These are phyloP conservation scores for Fomes fomentarius DNA, from an alignment of 1,284 basidiomycete genomes.

Conservation along the genomic window DNA sequence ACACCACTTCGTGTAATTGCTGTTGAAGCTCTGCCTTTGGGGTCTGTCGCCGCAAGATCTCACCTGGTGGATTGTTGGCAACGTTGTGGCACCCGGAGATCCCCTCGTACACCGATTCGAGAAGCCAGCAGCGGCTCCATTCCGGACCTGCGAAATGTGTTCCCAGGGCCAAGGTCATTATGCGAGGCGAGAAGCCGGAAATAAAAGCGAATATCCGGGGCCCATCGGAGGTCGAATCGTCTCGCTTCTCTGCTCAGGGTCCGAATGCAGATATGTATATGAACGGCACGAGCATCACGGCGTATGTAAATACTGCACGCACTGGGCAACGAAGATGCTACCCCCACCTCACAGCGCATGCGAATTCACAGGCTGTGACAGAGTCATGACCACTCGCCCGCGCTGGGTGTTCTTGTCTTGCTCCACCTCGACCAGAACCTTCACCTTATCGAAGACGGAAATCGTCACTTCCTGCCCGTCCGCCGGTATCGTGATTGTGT, in stretches of 20 bases:
- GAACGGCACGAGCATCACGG: constrained; percentile 18
- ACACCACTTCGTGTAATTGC: constrained; percentile 19
- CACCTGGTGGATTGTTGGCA: constrained; percentile 15
- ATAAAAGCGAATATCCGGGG: constrained; percentile 15
- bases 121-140: constrained; percentile 16
- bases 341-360: constrained; percentile 36
- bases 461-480: constrained; percentile 58
- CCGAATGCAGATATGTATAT: constrained; percentile 14
- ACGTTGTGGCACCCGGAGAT: constrained; percentile 23
- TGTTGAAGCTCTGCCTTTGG: constrained; percentile 25
- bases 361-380: constrained; percentile 76
- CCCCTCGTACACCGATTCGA: constrained; percentile 17
- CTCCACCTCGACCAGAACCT: constrained; percentile 88
- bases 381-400: constrained; percentile 88
- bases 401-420: constrained; percentile 96
- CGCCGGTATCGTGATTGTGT: constrained; percentile 75
- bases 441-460: constrained; percentile 92
- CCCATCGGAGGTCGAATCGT: constrained; percentile 10
- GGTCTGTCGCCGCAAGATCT: constrained; percentile 14
- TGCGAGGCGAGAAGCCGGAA: constrained; percentile 20
- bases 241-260: constrained; percentile 20
- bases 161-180: constrained; percentile 16
- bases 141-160: constrained; percentile 12
- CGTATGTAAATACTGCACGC: constrained; percentile 19
- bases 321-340: constrained; percentile 20